Conservation (phyloP, 2,329 filamentous ascomycete genomes). For the Colletotrichum noveboracense region DNA sequence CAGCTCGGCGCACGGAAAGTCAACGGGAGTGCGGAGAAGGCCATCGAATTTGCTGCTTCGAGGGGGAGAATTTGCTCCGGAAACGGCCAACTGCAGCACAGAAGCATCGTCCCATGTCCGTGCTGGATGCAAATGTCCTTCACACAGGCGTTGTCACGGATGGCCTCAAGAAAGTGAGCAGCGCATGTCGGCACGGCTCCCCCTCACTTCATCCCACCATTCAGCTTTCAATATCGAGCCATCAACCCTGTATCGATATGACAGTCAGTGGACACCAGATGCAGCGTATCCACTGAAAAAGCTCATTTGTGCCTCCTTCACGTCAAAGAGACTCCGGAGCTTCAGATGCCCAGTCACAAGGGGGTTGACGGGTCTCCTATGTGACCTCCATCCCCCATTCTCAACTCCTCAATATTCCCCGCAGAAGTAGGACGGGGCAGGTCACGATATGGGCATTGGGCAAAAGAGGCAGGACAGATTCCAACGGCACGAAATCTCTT, state of each 20-base stretch:
- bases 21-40: slow-evolving; percentile 8
- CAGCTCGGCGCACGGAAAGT: not conserved
- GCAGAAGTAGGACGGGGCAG: not conserved
- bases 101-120: not conserved
- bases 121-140: not conserved
- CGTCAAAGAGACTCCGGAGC: not conserved
- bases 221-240: not conserved
- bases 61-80: slow-evolving; percentile 15
- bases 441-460: slow-evolving; percentile 1
- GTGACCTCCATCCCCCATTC: not conserved
- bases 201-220: not conserved
- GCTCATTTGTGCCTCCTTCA: not conserved
- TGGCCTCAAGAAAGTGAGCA: not conserved
- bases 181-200: not conserved
- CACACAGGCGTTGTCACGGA: not conserved
- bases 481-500: slow-evolving; percentile 18
- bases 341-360: not conserved
- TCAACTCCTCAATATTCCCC: not conserved
- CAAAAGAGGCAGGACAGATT: not conserved
- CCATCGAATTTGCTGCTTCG: not conserved
- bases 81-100: not conserved
- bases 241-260: not conserved
- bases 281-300: slow-evolving; percentile 5
- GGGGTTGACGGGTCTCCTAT: not conserved
- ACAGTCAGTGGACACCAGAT: not conserved